phyloP scores from a whole-genome alignment of 2,329 filamentous ascomycete species.

The Plectosphaerella sp. region DNA sequence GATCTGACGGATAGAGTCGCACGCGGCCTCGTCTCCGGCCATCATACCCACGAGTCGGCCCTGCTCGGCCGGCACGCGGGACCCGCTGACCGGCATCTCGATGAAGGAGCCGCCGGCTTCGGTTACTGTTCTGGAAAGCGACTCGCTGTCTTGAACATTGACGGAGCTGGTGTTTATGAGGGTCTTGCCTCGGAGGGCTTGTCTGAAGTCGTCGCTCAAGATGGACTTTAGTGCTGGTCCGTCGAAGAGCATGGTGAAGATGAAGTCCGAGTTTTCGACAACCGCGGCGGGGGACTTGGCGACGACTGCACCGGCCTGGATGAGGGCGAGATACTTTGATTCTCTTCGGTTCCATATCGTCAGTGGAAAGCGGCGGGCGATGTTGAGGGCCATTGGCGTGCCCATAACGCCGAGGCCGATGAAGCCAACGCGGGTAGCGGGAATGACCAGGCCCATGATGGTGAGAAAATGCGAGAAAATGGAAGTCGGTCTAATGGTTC shows the following conservation, averaged over 20 bases:
- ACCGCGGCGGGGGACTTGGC: constrained; percentile 18
- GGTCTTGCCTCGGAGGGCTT: constrained; percentile 21
- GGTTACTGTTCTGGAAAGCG: constrained; percentile 15
- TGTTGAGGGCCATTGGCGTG: constrained; percentile 26
- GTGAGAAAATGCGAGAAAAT: no score
- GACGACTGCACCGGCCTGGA: constrained; percentile 14
- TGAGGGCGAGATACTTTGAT: constrained; percentile 18
- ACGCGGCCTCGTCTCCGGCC: constrained; percentile 19
- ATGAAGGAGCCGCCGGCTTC: constrained; percentile 21
- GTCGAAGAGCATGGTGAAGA: constrained; percentile 26
- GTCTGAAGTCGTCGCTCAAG: constrained; percentile 15
- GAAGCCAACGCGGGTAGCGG: constrained; percentile 17
- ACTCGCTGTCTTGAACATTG: constrained; percentile 17
- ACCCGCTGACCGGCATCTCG: constrained; percentile 30
- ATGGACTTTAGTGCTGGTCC: constrained; percentile 17
- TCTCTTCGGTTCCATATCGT: constrained; percentile 25
- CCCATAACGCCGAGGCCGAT: constrained; percentile 26
- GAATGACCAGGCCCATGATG: no score
- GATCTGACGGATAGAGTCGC: constrained; percentile 16
- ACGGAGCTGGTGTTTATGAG: constrained; percentile 25
- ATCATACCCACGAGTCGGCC: constrained; percentile 27
- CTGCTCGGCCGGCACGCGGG: constrained; percentile 24
- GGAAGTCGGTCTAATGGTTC: no score
- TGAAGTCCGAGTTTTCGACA: constrained; percentile 18
- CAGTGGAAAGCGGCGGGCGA: constrained; percentile 17